Conservation (phyloP, 306 rosid species). For the Acacia confusa region DNA sequence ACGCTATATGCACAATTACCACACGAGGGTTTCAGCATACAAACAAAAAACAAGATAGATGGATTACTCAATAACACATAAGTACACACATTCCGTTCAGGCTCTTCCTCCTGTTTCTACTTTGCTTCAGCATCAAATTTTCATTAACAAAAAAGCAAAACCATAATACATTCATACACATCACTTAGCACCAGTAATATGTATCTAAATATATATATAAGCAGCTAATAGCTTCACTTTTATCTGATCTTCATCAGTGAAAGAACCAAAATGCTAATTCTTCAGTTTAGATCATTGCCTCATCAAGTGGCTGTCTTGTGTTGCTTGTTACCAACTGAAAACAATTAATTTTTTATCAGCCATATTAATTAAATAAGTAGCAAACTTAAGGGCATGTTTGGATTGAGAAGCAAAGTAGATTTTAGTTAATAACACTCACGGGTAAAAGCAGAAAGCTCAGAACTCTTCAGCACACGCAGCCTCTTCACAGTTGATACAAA, state of each 20-base stretch:
- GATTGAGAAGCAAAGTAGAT: not conserved
- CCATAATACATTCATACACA: slow-evolving; percentile 34
- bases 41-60: slow-evolving; percentile 41
- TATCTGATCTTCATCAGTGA: slow-evolving; percentile 26
- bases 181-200: slow-evolving; percentile 36
- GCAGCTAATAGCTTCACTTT: slow-evolving; percentile 25
- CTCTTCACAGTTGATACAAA: slow-evolving; percentile 87
- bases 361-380: not conserved
- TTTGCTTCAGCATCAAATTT: slow-evolving; percentile 34
- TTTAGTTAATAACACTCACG: slow-evolving; percentile 49
- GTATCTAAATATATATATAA: not conserved
- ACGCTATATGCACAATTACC: not conserved
- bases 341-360: not conserved
- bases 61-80: slow-evolving; percentile 38
- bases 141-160: slow-evolving; percentile 25
- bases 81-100: slow-evolving; percentile 35
- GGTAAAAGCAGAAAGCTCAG: slow-evolving; percentile 80
- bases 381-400: not conserved
- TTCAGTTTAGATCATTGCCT: slow-evolving; percentile 33
- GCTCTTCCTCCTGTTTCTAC: slow-evolving; percentile 44
- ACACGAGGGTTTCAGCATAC: slow-evolving; percentile 5
- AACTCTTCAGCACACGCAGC: slow-evolving; percentile 89
- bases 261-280: slow-evolving; percentile 38
- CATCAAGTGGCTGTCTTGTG: slow-evolving; percentile 40
- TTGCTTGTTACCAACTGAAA: slow-evolving; percentile 52